These are phyloP conservation scores for Mucor piriformis DNA, from an alignment of 371 early-diverging fungal genomes.

Conservation along the genomic window DNA sequence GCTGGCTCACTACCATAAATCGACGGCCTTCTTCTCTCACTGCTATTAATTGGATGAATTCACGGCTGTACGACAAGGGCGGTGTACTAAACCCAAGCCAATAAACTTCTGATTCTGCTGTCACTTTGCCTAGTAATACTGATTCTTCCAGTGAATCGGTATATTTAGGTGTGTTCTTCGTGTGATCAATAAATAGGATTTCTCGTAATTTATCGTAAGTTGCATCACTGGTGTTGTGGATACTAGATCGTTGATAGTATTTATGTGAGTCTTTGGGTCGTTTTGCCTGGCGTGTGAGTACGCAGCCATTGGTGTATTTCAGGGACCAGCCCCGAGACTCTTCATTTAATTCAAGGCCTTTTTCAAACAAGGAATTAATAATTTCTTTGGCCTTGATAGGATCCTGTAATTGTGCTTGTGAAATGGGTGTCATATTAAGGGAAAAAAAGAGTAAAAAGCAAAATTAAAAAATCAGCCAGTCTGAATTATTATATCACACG, in stretches of 20 bases:
- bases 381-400: neutral
- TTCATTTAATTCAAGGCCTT: neutral
- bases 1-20: constrained; percentile 34
- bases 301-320: neutral
- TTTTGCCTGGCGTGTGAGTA: neutral
- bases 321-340: too few species aligned
- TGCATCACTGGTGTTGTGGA: neutral
- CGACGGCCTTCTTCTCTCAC: constrained; percentile 19
- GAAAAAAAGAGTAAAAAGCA: neutral
- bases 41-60: constrained; percentile 36
- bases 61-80: constrained; percentile 18
- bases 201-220: constrained; percentile 1
- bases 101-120: constrained; percentile 27
- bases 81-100: constrained; percentile 37
- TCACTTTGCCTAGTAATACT: neutral
- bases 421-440: neutral
- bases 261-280: neutral
- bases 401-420: constrained; percentile 1
- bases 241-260: constrained; percentile 2
- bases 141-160: constrained; percentile 1
- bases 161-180: neutral
- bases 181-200: too few species aligned
- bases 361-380: neutral
- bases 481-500: too few species aligned
- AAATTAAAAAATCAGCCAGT: neutral